Evolutionary conservation across 441 rosid species (phyloP).

Genomic region (Pelargonium exstipulatum): DNA sequence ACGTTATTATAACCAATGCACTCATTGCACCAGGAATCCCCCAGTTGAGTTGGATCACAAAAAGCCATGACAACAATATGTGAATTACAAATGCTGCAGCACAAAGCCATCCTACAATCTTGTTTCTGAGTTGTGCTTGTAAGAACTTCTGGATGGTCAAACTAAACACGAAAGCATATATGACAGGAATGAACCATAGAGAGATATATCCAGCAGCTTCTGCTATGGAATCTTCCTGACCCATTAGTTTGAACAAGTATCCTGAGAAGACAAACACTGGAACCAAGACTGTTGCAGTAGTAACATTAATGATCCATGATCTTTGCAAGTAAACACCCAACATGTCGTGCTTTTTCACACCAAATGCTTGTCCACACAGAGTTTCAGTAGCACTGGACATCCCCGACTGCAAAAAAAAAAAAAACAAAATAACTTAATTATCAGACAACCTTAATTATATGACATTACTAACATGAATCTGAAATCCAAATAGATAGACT

Average conservation of each 20-base stretch:
- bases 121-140: constrained; percentile 45
- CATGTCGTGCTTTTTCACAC: constrained; percentile 66
- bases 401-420: constrained; percentile 37
- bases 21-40: constrained; percentile 48
- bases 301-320: constrained; percentile 49
- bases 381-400: constrained; percentile 89
- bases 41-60: constrained; percentile 30
- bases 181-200: constrained; percentile 43
- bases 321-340: constrained; percentile 73
- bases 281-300: constrained; percentile 35
- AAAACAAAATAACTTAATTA: too few species aligned
- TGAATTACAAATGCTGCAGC: constrained; percentile 32
- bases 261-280: constrained; percentile 43
- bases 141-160: constrained; percentile 36
- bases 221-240: constrained; percentile 45
- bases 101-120: constrained; percentile 41
- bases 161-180: constrained; percentile 29
- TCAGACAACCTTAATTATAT: too few species aligned
- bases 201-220: constrained; percentile 35
- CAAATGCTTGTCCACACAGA: constrained; percentile 78
- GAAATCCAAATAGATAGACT: too few species aligned
- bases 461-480: too few species aligned
- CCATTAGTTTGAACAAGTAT: constrained; percentile 42
- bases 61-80: constrained; percentile 42
- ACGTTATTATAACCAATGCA: constrained; percentile 26